A percentile compares a stretch with the other conserved stretches of the same genome.
phyloP scores from a whole-genome alignment of 2,329 filamentous ascomycete genomes.

The Neopestalotiopsis clavispora region DNA sequence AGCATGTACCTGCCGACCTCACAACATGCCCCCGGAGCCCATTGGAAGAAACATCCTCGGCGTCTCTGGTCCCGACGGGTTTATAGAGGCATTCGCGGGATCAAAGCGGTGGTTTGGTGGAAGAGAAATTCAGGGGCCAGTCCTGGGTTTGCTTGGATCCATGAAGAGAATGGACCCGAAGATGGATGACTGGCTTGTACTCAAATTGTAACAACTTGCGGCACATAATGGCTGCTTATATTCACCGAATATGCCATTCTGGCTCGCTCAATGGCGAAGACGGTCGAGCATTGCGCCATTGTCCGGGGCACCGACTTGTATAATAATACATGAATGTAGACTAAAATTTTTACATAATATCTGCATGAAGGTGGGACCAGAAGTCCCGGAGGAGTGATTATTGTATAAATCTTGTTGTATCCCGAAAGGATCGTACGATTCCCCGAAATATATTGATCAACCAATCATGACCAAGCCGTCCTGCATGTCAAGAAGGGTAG shows the following conservation, averaged over 20 bases:
- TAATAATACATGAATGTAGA: neutral
- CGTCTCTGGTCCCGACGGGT: slow-evolving; percentile 90
- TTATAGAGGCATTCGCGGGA: slow-evolving; percentile 81
- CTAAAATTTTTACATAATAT: neutral
- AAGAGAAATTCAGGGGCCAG: slow-evolving; percentile 73
- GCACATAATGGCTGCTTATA: neutral
- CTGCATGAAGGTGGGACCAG: neutral
- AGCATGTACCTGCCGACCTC: slow-evolving; percentile 33
- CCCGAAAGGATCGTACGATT: neutral
- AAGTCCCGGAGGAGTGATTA: neutral
- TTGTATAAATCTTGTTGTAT: neutral
- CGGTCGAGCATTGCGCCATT: neutral
- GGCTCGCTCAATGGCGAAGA: neutral
- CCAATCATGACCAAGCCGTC: neutral
- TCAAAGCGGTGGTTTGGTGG: slow-evolving; percentile 78
- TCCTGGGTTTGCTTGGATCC: slow-evolving; percentile 70
- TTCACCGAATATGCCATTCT: neutral
- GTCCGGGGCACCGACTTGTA: neutral
- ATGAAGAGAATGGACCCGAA: slow-evolving; percentile 54
- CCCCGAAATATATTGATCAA: neutral
- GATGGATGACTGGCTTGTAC: slow-evolving; percentile 52
- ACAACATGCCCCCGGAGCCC: slow-evolving; percentile 20
- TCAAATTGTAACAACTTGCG: slow-evolving; percentile 49
- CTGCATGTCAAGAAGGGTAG: neutral
- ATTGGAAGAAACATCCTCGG: slow-evolving; percentile 66